Base-by-base conservation (phyloP, 208 protist species). In the Acanthamoeba healyi region DNA sequence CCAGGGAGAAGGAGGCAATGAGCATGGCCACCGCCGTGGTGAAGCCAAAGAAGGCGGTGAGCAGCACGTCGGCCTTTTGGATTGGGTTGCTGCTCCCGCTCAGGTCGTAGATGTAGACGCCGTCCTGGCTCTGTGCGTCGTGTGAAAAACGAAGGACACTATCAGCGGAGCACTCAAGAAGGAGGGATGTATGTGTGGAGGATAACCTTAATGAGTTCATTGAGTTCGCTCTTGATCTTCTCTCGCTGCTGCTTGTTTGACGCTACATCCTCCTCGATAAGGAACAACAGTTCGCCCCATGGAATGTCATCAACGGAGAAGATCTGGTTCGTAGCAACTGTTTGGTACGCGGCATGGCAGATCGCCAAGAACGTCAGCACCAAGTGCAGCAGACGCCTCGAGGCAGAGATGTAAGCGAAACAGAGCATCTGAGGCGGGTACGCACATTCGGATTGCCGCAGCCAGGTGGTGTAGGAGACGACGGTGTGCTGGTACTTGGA, bases 1-100 rank as follows among this genome's bases (percentile, higher is more conserved):
- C 97, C 29, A 99, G 95, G 0, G 97, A 98, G 93, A 99, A 99
- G 96, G 99, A 99, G 93, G 98, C 99, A 0, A 99, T 97, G 17
- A 98, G 22, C 56, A 99, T 96, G 19, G 98, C 97, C 84, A 99
- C 97, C 4, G 98, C 63, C 36, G 98, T 98, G 1, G 97, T 97
- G 77, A 98, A 96, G 26, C 97, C 95, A 89, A 99, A 98, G 94
- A 99, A 99, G n/a, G 97, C 94, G 74, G 97, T 96, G 42, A 99
- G 94, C 1, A 98, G 97, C 15, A 44, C 44, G 15, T 94, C 44
- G 15, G 98, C 98, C 17, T 72, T 95, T 7, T 81, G 49, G 12
- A 96, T 81, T 22, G 96, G 95, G 32, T 46, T 58, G 24, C 93
- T 91, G 38, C 90, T 49, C 0, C 96, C 63, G 54, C 81, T 61